These are phyloP conservation scores for Pseudoturritis turrita DNA, from an alignment of 345 rosid genomes.

Conservation along the genomic window DNA sequence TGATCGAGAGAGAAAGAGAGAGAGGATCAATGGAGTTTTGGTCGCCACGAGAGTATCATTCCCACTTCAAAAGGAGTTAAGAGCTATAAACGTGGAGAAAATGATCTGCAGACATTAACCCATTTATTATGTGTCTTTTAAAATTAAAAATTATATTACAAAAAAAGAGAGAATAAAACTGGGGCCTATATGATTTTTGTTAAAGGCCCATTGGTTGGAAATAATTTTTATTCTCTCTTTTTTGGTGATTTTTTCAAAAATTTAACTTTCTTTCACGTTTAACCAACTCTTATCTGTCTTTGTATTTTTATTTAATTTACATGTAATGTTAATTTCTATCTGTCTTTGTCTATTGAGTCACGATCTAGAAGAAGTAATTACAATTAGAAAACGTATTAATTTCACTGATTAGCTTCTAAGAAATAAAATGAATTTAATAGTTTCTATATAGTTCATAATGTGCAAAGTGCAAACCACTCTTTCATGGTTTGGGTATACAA, in stretches of 20 bases:
- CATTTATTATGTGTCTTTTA: background rate
- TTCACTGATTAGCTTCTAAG: background rate
- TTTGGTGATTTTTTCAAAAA: background rate
- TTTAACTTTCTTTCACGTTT: slow-evolving; percentile 3
- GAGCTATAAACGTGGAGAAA: slow-evolving; percentile 8
- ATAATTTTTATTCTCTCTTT: background rate
- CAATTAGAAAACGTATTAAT: background rate
- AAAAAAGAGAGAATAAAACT: background rate
- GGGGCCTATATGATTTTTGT: background rate
- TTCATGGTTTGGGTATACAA: background rate
- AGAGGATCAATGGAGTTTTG: slow-evolving; percentile 12
- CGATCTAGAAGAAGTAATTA: background rate
- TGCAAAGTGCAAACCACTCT: slow-evolving; percentile 23
- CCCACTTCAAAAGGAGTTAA: slow-evolving; percentile 14
- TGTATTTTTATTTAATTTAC: background rate
- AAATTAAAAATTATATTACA: background rate
- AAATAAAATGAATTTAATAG: background rate
- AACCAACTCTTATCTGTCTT: background rate
- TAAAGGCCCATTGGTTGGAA: background rate
- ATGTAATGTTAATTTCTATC: background rate
- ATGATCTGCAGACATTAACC: background rate
- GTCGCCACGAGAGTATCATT: slow-evolving; percentile 30
- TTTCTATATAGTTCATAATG: background rate
- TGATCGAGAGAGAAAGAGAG: background rate
- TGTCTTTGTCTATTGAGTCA: background rate